phyloP scores from a whole-genome alignment of 169 alveolate genomes.

The Plasmodium falciparum region DNA sequence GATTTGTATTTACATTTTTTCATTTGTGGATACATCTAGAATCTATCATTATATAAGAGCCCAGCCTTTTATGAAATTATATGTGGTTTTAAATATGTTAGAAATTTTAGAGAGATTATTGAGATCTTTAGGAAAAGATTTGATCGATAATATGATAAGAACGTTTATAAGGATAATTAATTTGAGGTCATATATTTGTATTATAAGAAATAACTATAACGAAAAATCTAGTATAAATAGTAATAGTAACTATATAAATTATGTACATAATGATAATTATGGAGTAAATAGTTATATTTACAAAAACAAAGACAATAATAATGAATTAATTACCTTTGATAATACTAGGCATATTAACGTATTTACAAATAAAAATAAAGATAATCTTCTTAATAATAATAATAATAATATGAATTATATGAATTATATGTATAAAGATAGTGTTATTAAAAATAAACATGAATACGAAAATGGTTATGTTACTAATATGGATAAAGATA shows the following conservation, averaged over 20 bases:
- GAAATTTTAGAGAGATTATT: conserved; percentile 91
- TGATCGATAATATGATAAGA: conserved; percentile 86
- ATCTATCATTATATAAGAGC: conserved; percentile 92
- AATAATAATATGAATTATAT: no score
- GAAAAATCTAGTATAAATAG: neutral
- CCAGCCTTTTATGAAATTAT: conserved; percentile 91
- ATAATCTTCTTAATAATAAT: neutral
- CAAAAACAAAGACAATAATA: neutral
- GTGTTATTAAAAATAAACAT: neutral
- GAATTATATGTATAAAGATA: neutral
- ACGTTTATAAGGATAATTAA: conserved; percentile 76
- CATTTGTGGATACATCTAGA: conserved; percentile 89
- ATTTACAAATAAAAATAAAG: neutral
- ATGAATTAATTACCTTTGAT: conserved; percentile 5
- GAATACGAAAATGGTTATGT: neutral
- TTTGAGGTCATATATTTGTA: conserved; percentile 50
- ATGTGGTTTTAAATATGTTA: conserved; percentile 92
- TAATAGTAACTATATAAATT: neutral
- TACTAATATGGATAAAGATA: neutral
- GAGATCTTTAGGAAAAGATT: conserved; percentile 91
- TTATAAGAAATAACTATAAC: conserved; percentile 16
- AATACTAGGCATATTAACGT: neutral
- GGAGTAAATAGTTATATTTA: neutral
- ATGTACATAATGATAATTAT: neutral
- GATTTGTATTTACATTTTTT: conserved; percentile 84